These are phyloP conservation scores for Theobroma cacao DNA, from an alignment of 345 rosid genomes.

Conservation along the genomic window DNA sequence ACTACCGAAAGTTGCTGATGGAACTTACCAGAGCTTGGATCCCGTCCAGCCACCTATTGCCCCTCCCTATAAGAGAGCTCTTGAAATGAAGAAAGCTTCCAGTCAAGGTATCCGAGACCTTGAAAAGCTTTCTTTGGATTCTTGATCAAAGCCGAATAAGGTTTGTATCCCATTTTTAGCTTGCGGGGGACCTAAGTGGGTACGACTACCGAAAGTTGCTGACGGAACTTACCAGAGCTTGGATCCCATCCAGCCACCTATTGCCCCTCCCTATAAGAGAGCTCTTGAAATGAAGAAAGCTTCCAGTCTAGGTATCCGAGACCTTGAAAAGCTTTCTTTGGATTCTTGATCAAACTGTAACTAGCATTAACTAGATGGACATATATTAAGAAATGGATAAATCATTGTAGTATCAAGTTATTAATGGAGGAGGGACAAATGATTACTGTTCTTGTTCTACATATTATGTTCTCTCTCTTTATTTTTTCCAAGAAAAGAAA, in stretches of 20 bases:
- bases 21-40: slow-evolving; percentile 76
- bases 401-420: not conserved
- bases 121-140: slow-evolving; percentile 51
- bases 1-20: slow-evolving; percentile 68
- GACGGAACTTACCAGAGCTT: slow-evolving; percentile 77
- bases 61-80: slow-evolving; percentile 88
- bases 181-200: slow-evolving; percentile 81
- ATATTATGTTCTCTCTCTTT: not conserved
- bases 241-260: slow-evolving; percentile 91
- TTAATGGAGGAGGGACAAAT: slow-evolving; percentile 2
- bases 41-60: slow-evolving; percentile 94
- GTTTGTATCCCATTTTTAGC: slow-evolving; percentile 91
- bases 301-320: slow-evolving; percentile 52
- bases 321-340: slow-evolving; percentile 44
- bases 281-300: slow-evolving; percentile 94
- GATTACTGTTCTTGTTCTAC: not conserved
- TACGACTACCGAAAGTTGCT: slow-evolving; percentile 72
- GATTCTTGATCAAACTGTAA: slow-evolving; percentile 38
- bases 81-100: slow-evolving; percentile 88
- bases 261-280: slow-evolving; percentile 88
- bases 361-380: slow-evolving; percentile 18
- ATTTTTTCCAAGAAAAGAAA: not conserved
- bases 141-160: slow-evolving; percentile 63
- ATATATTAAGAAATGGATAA: slow-evolving; percentile 10
- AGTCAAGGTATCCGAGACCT: slow-evolving; percentile 49